phyloP scores from a whole-genome alignment of 129 eudicot genomes.

The Silybum marianum region DNA sequence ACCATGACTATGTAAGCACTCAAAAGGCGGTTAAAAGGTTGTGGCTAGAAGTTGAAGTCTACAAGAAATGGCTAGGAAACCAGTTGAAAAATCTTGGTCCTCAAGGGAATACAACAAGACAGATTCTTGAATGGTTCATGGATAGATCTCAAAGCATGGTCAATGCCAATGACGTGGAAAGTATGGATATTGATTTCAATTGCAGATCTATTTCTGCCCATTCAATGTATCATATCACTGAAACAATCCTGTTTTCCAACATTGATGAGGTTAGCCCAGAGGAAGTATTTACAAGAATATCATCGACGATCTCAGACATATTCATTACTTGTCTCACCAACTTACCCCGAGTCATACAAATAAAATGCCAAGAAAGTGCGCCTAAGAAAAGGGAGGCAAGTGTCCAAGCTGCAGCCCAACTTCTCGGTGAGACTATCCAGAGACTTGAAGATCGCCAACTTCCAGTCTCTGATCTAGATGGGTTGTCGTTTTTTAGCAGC shows the following conservation, averaged over 20 bases:
- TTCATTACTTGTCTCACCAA: conserved; percentile 41
- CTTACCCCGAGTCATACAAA: conserved; percentile 33
- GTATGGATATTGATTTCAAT: background rate
- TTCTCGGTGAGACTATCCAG: conserved; percentile 44
- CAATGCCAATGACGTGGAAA: background rate
- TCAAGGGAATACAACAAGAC: background rate
- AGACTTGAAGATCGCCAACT: conserved; percentile 14
- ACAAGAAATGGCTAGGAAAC: conserved; percentile 2
- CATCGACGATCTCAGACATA: conserved; percentile 33
- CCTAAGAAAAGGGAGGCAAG: conserved; percentile 31
- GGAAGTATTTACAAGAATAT: conserved; percentile 19
- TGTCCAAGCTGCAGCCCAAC: conserved; percentile 26
- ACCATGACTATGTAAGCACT: background rate
- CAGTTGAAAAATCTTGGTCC: background rate
- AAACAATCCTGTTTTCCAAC: conserved; percentile 3
- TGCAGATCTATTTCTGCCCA: conserved; percentile 24
- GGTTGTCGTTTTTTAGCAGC: conserved; percentile 12
- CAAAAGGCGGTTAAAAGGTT: background rate
- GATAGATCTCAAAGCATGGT: background rate
- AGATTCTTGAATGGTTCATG: background rate
- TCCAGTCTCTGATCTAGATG: background rate
- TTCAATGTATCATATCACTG: conserved; percentile 38
- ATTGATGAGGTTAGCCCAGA: background rate
- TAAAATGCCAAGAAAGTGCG: conserved; percentile 32
- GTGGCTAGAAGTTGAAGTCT: conserved; percentile 19